Evolutionary conservation across 2,329 filamentous ascomycete species (phyloP).

Genomic region (Trichoderma sp.): DNA sequence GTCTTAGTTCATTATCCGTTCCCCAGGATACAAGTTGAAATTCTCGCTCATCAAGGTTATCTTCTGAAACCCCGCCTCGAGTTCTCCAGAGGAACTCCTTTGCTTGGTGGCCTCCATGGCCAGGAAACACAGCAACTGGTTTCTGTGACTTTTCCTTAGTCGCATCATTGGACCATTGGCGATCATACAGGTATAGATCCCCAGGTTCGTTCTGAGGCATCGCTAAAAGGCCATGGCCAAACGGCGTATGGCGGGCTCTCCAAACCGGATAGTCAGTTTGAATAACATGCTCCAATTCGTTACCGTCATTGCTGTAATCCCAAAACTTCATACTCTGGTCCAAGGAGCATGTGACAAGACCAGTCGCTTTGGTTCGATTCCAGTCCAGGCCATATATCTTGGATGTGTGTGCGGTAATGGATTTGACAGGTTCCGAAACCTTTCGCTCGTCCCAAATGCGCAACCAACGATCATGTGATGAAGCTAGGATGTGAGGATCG

Average conservation of each 20-base stretch:
- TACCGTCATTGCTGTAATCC: constrained; percentile 66
- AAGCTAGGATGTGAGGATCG: constrained; percentile 81
- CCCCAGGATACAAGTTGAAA: constrained; percentile 95
- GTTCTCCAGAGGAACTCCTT: constrained; percentile 91
- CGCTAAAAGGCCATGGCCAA: constrained; percentile 78
- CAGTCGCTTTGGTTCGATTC: constrained; percentile 73
- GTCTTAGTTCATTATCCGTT: constrained; percentile 74
- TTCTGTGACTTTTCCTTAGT: constrained; percentile 44
- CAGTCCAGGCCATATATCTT: constrained; percentile 97
- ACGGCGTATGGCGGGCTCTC: constrained; percentile 87
- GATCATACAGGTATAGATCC: constrained; percentile 80
- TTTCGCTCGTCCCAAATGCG: constrained; percentile 89
- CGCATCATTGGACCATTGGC: constrained; percentile 46
- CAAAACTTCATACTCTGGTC: constrained; percentile 93
- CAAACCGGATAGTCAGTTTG: constrained; percentile 82
- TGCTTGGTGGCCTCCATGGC: constrained; percentile 65
- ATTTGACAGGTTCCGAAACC: constrained; percentile 72
- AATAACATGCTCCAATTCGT: constrained; percentile 72
- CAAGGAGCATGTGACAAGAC: constrained; percentile 81
- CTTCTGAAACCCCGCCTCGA: constrained; percentile 63
- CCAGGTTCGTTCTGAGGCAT: constrained; percentile 91
- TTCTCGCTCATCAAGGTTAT: constrained; percentile 76
- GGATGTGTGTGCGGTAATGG: constrained; percentile 82
- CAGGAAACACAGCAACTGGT: constrained; percentile 57
- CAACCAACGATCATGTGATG: constrained; percentile 82